These are phyloP conservation scores for Byssothecium circinans DNA, from an alignment of 2,329 filamentous ascomycete species.

Conservation along the genomic window DNA sequence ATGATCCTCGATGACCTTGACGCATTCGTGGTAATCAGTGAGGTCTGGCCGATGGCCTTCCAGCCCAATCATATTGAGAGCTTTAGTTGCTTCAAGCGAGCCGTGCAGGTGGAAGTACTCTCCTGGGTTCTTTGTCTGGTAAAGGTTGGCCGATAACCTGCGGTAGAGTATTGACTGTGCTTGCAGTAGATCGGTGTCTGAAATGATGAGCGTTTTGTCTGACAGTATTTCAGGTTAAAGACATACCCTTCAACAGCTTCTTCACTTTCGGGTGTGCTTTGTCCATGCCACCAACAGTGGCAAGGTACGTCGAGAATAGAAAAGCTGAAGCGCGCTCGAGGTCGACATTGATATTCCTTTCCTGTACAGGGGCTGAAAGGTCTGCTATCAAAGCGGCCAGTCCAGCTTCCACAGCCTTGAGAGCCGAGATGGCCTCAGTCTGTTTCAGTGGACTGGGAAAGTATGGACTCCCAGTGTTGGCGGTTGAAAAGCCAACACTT, in stretches of 20 bases:
- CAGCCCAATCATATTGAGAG: conserved; percentile 70
- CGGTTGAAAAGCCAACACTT: conserved; percentile 37
- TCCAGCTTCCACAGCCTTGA: conserved; percentile 63
- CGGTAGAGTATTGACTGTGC: conserved; percentile 73
- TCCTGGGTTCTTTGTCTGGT: conserved; percentile 65
- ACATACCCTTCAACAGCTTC: conserved; percentile 47
- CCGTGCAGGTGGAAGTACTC: conserved; percentile 77
- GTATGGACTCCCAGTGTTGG: conserved; percentile 44
- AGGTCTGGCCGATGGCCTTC: conserved; percentile 63
- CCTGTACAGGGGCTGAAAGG: conserved; percentile 51
- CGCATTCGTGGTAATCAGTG: conserved; percentile 49
- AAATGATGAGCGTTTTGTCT: conserved; percentile 15
- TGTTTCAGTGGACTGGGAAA: conserved; percentile 54
- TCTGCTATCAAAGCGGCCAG: conserved; percentile 63
- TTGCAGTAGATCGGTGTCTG: conserved; percentile 70
- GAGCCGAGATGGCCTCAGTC: conserved; percentile 56
- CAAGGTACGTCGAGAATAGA: conserved; percentile 61
- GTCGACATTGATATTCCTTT: conserved; percentile 53
- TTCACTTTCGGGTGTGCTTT: conserved; percentile 49
- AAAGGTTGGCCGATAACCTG: conserved; percentile 72
- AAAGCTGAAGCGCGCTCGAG: conserved; percentile 59
- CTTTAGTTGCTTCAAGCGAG: conserved; percentile 70
- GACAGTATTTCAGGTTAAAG: neutral
- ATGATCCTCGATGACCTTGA: conserved; percentile 46
- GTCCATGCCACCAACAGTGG: conserved; percentile 56